Base-by-base conservation (phyloP, 495 filamentous ascomycete species). In the Talaromyces ruber region DNA sequence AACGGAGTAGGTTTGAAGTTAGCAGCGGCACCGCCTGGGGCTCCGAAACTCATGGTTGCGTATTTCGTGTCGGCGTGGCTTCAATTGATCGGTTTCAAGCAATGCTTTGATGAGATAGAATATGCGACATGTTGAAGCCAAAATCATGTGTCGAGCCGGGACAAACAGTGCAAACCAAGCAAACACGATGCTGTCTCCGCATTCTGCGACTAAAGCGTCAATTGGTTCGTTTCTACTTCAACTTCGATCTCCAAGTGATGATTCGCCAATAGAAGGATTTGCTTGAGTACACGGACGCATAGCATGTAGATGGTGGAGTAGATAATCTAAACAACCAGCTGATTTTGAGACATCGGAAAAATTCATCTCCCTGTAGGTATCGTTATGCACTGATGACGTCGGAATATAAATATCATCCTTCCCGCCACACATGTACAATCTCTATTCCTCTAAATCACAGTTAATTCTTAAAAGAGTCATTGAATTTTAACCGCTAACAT, bases 1-100 rank as follows among this genome's bases (percentile, higher is more conserved):
- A 78, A 93, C 86, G 92, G 92, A 16, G 79, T 81, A 37, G 92
- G 92, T 70, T 92, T 95, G 57, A 74, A 73, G 63, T 86, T 82
- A 24, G 83, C 81, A 51, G 86, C 82, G 37, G 85, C 80, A 63
- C 86, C 82, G 62, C 92, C 92, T 6, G 92, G 92, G 58, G 82
- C 82, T 66, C 92, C 92, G 72, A 94, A 95, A 67, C 78, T 78
- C 81, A 83, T 82, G 34, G 18, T 47, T 47, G 2, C 21, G 18
- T 47, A 47, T 47, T 1, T 43, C 14, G 18, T 47, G 18, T 21
- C 43, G n/a, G 16, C 7, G 7, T 18, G 5, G 6, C 5, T 8
- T 47, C 43, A 39, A 39, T 52, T 52, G 47, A 4, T 24, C 8
- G 18, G 1, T 24, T 21, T 22, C 7, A 24, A 2, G 47, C 18